Evolutionary conservation across 2,329 filamentous ascomycete genomes (phyloP), one percentile per base, ranked within the genome.

Genomic region (Beauveria brongniartii): DNA sequence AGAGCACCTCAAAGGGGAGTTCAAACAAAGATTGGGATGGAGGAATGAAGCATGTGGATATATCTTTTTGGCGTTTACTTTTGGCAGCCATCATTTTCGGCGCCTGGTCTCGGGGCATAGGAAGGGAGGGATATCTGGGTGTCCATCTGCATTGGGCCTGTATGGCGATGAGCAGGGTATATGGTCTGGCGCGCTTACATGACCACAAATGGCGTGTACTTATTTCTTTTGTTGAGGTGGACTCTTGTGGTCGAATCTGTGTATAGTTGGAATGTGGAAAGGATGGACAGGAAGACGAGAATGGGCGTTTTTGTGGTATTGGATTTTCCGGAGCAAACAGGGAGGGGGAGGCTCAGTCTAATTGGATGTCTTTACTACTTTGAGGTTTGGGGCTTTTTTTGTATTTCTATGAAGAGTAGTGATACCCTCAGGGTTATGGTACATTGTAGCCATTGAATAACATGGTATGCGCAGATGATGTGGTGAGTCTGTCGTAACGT

Each of bases 391-490:
- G 26, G 12, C 26, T 60, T 8, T 47, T 28, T 41, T 56, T 56
- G 53, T 57, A 61, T 57, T 53, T 51, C 53, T 61, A 61, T 46
- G 8, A 47, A 41, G 41, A 52, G 53, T 47, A 61, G 54, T 37
- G 54, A 61, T 61, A 61, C 54, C 53, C 59, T 30, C 28, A 20
- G 52, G 47, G 53, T 48, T 48, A 47, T 41, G 43, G 40, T 51
- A 18, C 22, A 44, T 46, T 41, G 30, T 24, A 46, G 46, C 26
- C 18, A 28, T 43, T 22, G 47, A 58, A 26, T 58, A 44, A 37
- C 16, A 60, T 55, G 28, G 48, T 16, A 34, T 53, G 16, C 20
- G 26, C 26, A 37, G 9, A 44, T 37, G 12, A 16, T 37, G 12
- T 6, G 34, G 34, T 37, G 14, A 16, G 12, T 2, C 34, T 37